Evolutionary conservation across 768 basidiomycete species (phyloP), one percentile per base, ranked within the genome.

Genomic region (Russula compacta): DNA sequence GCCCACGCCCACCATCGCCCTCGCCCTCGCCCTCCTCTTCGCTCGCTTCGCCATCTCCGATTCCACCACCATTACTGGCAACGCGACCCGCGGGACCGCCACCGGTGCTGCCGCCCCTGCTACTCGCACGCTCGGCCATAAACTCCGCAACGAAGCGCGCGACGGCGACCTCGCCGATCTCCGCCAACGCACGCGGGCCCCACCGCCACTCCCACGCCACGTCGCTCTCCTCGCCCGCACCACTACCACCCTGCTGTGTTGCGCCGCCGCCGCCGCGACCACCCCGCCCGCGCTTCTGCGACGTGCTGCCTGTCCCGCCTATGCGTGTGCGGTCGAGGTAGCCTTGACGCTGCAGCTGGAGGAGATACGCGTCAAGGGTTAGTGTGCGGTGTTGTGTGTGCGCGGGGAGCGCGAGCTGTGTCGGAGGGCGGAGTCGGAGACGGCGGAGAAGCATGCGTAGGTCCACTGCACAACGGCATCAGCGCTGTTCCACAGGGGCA

Each of bases 111-210:
- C 46, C 24, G 24, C 12, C 21, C 3, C 46, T 24, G 5, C n/a
- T 14, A 3, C 36, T 61, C 42, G 60, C 56, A 14, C 69, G 68
- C 47, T 75, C 79, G 40, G 82, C 78, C 87, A 92, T 91, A 67
- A 94, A 89, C 67, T 89, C 84, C 2, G 84, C 84, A 2, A 95
- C 78, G 67, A 95, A 95, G 57, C 73, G 74, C 1, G 84, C 89
- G 9, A 94, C 75, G 12, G 78, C 84, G 60, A 78, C 73, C 72
- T 98, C 95, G 1, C 90, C 87, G 4, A 97, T 82, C 72, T 98
- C 95, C 36, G 82, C 82, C 42, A 86, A 81, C 2, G 92, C 85
- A 33, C 90, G 79, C 32, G 79, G 75, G 3, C 93, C 94, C 94
- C 94, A 98, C 17, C 83, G 81, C 92, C 90, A 92, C 68, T 92